Evolutionary conservation across 2,329 filamentous ascomycete species (phyloP), one percentile per base, ranked within the genome.

Genomic region (Epichloe gansuensis): DNA sequence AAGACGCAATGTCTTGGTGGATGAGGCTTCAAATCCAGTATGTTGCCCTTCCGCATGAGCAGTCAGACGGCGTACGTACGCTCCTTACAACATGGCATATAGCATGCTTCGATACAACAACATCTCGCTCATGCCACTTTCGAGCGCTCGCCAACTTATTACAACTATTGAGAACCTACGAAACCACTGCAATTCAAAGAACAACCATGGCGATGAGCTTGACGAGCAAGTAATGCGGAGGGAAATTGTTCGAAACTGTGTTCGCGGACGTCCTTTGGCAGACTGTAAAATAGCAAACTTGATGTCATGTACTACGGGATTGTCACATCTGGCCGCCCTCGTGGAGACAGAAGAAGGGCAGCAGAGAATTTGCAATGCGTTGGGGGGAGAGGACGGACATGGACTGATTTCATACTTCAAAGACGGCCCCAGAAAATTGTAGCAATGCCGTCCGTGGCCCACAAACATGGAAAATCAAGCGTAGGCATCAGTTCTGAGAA

Each of bases 11-110:
- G 58, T 58, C 62, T 31, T 49, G 60, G 1, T 67, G 74, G 50
- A 68, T 70, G 63, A 62, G 60, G 15, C 60, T 79, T 38, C 74
- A 79, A 49, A 62, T 71, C 47, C 61, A 69, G 72, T 76, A 59
- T 57, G 68, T 42, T 23, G 23, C 9, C 23, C 11, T 34, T 5
- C 17, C 17, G 25, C 5, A 11, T 27, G 7, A 31, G 17, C 13
- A 3, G 11, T 23, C 5, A 7, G 25, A 43, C n/a, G 12, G n/a
- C 25, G 15, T 17, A 53, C 8, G 7, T 21, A 21, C 17, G 17
- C 17, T 38, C 21, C 48, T 40, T 25, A 50, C 46, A 36, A 50
- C 5, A 45, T 46, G 17, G 31, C 8, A 12, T 36, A 21, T 48
- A 73, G 70, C 6, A 61, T 72, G 21, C 47, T 68, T 13, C 57